These are phyloP conservation scores for Leccinum incarnatum DNA, from an alignment of 768 basidiomycete genomes.

Conservation along the genomic window DNA sequence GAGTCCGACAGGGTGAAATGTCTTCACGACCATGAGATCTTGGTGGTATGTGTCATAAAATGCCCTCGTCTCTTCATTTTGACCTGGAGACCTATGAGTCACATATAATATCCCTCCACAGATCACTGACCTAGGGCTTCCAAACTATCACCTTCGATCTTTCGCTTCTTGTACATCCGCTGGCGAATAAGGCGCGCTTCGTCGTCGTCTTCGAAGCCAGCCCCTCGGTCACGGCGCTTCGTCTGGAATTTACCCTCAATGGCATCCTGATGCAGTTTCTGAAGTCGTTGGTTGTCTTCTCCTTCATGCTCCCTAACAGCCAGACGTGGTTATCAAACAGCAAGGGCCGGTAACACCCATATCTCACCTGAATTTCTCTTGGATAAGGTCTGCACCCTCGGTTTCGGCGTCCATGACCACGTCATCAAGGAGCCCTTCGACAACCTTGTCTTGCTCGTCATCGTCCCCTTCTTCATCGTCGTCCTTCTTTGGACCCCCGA, in stretches of 20 bases:
- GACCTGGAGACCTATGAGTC: constrained; percentile 37
- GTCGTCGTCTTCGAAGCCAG: constrained; percentile 68
- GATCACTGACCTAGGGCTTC: constrained; percentile 54
- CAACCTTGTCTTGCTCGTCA: constrained; percentile 56
- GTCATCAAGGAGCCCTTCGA: constrained; percentile 72
- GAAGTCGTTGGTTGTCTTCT: constrained; percentile 55
- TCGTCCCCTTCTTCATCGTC: constrained; percentile 61
- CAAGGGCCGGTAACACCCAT: not conserved
- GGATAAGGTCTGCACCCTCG: constrained; percentile 53
- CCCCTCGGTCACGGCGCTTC: constrained; percentile 55
- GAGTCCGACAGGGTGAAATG: no score
- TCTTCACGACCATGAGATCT: constrained; percentile 37
- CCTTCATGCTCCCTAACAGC: constrained; percentile 62
- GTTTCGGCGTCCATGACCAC: constrained; percentile 60
- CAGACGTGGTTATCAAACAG: not conserved
- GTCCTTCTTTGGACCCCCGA: constrained; percentile 40
- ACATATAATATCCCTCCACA: constrained; percentile 11
- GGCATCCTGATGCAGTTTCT: constrained; percentile 62
- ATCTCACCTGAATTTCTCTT: constrained; percentile 70
- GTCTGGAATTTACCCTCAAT: constrained; percentile 61
- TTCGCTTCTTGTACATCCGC: constrained; percentile 56
- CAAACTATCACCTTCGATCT: constrained; percentile 61
- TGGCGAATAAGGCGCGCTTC: constrained; percentile 44
- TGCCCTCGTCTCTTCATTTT: constrained; percentile 54
- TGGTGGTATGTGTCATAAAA: constrained; percentile 66